Conservation (phyloP, 2,329 filamentous ascomycete species). For the Xylariaceae sp. region DNA sequence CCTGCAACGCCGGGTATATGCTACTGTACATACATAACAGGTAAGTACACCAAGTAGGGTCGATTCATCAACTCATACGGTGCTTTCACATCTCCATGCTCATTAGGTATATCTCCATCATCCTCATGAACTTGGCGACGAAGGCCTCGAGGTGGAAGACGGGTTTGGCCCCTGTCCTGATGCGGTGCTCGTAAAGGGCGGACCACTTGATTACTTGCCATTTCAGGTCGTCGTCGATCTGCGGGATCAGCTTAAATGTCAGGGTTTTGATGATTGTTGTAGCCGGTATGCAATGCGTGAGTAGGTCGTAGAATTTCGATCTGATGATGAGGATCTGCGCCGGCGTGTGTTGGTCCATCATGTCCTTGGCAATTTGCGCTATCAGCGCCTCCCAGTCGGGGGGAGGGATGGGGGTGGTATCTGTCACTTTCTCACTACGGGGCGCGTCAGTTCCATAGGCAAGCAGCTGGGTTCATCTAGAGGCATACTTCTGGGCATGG, state of each 20-base stretch:
- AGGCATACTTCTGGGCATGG: conserved; percentile 85
- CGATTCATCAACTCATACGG: no score
- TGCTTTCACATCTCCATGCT: conserved; percentile 64
- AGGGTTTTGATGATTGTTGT: conserved; percentile 92
- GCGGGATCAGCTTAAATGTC: conserved; percentile 84
- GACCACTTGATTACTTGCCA: conserved; percentile 93
- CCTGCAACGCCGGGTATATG: conserved; percentile 17
- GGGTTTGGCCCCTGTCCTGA: conserved; percentile 87
- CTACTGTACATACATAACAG: neutral
- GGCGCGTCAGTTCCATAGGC: conserved; percentile 30
- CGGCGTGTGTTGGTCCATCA: conserved; percentile 89
- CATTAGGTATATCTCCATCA: conserved; percentile 88
- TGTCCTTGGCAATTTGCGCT: conserved; percentile 82
- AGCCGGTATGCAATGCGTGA: conserved; percentile 94
- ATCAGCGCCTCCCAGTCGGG: conserved; percentile 97
- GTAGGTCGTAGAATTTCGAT: conserved; percentile 90
- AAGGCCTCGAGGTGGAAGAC: conserved; percentile 99
- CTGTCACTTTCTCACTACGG: conserved; percentile 78
- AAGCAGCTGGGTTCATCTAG: neutral
- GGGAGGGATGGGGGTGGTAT: conserved; percentile 83
- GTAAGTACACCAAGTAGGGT: no score
- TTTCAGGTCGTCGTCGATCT: conserved; percentile 86
- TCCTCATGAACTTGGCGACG: conserved; percentile 96
- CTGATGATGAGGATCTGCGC: conserved; percentile 81
- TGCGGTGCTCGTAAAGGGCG: conserved; percentile 93